Base-by-base conservation (phyloP, 202 grass and related monocot genomes). In the Setaria italica region DNA sequence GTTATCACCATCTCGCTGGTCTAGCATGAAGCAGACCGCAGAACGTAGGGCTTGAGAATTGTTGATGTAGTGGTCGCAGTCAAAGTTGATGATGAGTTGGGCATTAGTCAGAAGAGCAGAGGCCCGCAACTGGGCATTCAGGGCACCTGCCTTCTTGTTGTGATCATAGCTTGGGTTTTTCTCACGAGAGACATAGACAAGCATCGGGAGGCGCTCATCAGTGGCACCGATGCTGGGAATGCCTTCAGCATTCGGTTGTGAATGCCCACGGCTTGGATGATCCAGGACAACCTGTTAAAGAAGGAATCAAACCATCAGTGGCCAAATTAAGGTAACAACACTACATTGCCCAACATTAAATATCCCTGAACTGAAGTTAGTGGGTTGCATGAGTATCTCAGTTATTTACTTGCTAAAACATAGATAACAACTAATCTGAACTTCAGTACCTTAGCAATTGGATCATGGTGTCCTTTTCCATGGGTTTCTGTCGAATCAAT, bases 31-130 rank as follows among this genome's bases (percentile, higher is more conserved):
- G 77, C 95, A 94, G 7, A 95, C 87, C 1, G 88, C 92, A 11
- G 93, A 89, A 15, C 89, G 82, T 0, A 98, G 67, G 14, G 92
- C 92, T 62, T 90, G 66, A 9, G 95, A 95, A 9, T 93, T 92
- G 70, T 95, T 91, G 76, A 98, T 80, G 63, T 93, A 93, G 78
- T 95, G 95, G 64, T 94, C 93, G 7, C 93, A 95, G 41, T 98
- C 93, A 0, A 98, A 94, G 85, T 98, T 95, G 62, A 95, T 88
- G 80, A 98, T 82, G 60, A 98, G 90, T 42, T 92, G 95, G 3
- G 89, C 91, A 13, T 95, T 95, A 29, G 93, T 88, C 49, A 98
- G 89, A 49, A 98, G 51, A 25, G 91, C 95, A 62, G 92, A 95
- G 21, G 68, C 89, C 19, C 92, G 87, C 41, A 95, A 56, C 20